Conservation (phyloP, 306 rosid genomes). For the Vigna reflexopilosa region DNA sequence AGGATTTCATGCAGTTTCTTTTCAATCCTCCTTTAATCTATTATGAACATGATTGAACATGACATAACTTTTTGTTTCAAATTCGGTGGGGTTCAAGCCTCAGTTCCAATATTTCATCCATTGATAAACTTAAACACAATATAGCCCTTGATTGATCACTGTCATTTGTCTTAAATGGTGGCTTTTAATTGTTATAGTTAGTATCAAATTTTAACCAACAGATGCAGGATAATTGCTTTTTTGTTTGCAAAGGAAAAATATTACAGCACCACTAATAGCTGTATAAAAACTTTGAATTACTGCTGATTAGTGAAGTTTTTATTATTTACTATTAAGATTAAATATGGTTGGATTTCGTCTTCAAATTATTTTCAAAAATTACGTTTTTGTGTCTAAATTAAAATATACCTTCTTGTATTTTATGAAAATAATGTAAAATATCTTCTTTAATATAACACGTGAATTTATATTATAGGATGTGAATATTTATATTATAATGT, state of each 20-base stretch:
- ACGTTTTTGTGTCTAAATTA: too few species aligned
- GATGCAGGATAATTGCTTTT: neutral
- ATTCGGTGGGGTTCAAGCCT: constrained; percentile 17
- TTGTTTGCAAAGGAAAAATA: neutral
- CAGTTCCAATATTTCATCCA: neutral
- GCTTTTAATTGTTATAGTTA: neutral
- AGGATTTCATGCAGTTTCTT: constrained; percentile 15
- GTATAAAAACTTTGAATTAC: too few species aligned
- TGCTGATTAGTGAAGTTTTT: too few species aligned
- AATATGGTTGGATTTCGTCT: too few species aligned
- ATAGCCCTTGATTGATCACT: neutral
- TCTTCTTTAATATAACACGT: too few species aligned
- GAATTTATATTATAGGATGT: too few species aligned
- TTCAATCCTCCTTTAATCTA: constrained; percentile 26
- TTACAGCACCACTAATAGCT: neutral
- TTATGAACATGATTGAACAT: neutral
- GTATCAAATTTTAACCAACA: neutral
- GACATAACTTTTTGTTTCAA: constrained; percentile 9
- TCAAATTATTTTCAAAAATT: too few species aligned
- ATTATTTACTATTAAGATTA: too few species aligned
- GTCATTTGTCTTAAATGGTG: neutral
- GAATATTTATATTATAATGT: too few species aligned
- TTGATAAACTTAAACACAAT: neutral
- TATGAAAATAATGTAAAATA: too few species aligned
- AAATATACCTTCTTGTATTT: too few species aligned